phyloP scores from a whole-genome alignment of 2,329 filamentous ascomycete genomes.

The Graphilbum fragrans region DNA sequence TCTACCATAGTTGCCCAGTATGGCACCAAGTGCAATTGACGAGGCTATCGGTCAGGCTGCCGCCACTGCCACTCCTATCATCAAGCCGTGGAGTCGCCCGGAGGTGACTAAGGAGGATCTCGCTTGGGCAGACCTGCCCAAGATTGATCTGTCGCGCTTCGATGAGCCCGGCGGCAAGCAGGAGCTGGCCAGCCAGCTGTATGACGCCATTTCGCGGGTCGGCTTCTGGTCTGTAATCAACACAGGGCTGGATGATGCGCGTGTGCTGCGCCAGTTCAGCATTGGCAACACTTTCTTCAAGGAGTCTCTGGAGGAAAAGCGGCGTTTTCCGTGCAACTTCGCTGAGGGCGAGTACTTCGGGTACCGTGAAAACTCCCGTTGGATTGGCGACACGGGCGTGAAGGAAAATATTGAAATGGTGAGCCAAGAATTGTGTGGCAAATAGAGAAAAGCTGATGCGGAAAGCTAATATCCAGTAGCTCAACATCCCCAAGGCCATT shows the following conservation, averaged over 20 bases:
- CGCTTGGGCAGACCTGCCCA: conserved; percentile 25
- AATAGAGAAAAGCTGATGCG: too few relatives aligned
- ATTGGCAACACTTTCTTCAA: conserved; percentile 36
- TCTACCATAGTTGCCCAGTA: conserved; percentile 2
- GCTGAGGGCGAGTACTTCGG: conserved; percentile 28
- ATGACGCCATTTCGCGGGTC: conserved; percentile 29
- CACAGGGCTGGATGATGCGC: conserved; percentile 23
- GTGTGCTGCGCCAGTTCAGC: conserved; percentile 32
- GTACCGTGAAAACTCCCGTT: conserved; percentile 26
- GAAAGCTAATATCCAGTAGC: background rate
- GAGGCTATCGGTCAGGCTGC: conserved; percentile 5
- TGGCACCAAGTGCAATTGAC: conserved; percentile 16
- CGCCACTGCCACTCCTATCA: conserved; percentile 8
- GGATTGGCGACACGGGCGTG: conserved; percentile 19
- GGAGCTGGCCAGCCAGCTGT: conserved; percentile 33
- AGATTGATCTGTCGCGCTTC: conserved; percentile 37
- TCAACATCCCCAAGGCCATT: conserved; percentile 35
- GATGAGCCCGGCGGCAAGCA: conserved; percentile 37
- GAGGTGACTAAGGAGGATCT: conserved; percentile 16
- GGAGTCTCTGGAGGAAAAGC: conserved; percentile 29
- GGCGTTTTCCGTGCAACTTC: conserved; percentile 13
- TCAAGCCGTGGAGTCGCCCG: conserved; percentile 20
- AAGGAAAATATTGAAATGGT: conserved; percentile 41
- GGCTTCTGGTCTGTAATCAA: conserved; percentile 26
- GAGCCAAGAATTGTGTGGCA: background rate